Percentiles rank a stretch among this genome's conserved stretches.
phyloP scores from a whole-genome alignment of 768 basidiomycete genomes.

The Dendrothele bispora region DNA sequence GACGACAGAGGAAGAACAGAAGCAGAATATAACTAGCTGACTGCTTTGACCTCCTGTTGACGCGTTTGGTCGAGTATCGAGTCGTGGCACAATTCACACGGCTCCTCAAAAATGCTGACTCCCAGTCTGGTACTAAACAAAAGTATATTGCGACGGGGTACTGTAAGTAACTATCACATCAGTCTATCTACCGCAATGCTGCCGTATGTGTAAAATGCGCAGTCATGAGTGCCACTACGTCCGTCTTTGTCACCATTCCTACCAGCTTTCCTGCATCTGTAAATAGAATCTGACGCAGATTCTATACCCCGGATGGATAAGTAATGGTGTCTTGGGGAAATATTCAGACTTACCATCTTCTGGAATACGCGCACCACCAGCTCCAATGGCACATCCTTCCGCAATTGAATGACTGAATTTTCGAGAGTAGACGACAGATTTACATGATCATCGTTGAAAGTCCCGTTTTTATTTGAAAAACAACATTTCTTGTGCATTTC shows the following conservation, averaged over 20 bases:
- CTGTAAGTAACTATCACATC: no score
- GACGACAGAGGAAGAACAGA: no score
- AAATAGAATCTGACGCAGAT: conserved; percentile 67
- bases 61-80: no score
- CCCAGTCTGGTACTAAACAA: no score
- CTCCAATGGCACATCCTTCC: conserved; percentile 70
- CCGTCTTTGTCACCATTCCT: conserved; percentile 70
- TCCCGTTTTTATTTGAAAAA: conserved; percentile 34
- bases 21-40: no score
- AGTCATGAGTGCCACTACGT: conserved; percentile 60
- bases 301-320: no score
- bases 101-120: no score
- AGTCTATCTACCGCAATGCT: no score
- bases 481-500: conserved; percentile 38
- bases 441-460: conserved; percentile 31
- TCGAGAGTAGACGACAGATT: conserved; percentile 38
- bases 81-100: no score
- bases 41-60: no score
- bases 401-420: conserved; percentile 56
- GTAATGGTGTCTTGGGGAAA: conserved; percentile 1
- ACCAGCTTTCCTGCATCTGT: conserved; percentile 56
- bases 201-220: conserved; percentile 58
- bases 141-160: no score
- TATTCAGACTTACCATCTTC: conserved; percentile 48
- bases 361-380: conserved; percentile 75